Evolutionary conservation across 2,329 filamentous ascomycete species (phyloP).

Genomic region (Leptosphaerulina australis): DNA sequence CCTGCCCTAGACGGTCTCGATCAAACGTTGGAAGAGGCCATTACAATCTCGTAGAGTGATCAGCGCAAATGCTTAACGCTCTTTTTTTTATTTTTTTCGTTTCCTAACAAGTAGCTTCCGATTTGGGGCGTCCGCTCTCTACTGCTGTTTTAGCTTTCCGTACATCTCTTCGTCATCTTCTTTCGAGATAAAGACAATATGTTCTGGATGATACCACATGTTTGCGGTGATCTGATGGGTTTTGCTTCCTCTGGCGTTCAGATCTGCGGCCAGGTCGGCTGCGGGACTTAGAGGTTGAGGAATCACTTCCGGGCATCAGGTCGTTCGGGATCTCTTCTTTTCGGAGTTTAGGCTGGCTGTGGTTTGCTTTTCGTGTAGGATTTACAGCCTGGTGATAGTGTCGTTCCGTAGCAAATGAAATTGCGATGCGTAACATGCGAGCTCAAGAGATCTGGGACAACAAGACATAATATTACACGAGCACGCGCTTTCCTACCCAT

Average conservation of each 20-base stretch:
- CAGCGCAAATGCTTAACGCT: too few species aligned
- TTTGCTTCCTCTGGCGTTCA: conserved; percentile 35
- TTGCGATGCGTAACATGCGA: neutral
- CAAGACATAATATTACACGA: conserved; percentile 1
- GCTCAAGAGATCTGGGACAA: too few species aligned
- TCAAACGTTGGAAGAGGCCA: conserved; percentile 27
- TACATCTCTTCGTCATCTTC: conserved; percentile 21
- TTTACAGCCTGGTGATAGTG: conserved; percentile 19
- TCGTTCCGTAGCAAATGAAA: conserved; percentile 21
- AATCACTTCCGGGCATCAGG: conserved; percentile 23
- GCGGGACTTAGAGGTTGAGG: conserved; percentile 26
- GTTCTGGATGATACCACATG: conserved; percentile 44
- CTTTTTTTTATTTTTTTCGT: neutral
- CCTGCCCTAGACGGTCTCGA: conserved; percentile 22
- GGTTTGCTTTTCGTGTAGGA: conserved; percentile 24
- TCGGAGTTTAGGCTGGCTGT: conserved; percentile 6
- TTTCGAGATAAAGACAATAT: conserved; percentile 5
- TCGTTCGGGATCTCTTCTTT: conserved; percentile 7
- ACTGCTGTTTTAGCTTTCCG: conserved; percentile 11
- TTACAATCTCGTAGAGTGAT: conserved; percentile 11
- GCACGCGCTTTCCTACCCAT: neutral
- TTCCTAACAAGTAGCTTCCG: conserved; percentile 4
- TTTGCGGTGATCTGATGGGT: conserved; percentile 28
- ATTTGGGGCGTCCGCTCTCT: conserved; percentile 18
- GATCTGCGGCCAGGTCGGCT: conserved; percentile 23